Evolutionary conservation across 2,329 filamentous ascomycete species (phyloP), one percentile per base, ranked within the genome.

Genomic region (Paraphaeosphaeria minitans): DNA sequence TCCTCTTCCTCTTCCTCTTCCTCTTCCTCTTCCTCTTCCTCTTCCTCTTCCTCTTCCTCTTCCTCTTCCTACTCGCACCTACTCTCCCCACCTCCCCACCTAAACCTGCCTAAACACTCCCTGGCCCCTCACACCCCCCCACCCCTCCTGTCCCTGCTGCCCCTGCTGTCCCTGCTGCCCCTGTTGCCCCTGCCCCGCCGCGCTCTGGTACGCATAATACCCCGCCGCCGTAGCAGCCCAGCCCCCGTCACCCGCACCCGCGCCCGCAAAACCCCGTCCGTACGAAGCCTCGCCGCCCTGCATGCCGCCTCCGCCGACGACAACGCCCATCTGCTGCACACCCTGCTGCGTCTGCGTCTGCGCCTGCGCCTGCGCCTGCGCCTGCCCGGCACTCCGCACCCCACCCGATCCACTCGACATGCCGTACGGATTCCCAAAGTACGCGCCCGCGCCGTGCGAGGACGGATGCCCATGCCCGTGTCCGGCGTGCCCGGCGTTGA

Each of bases 121-220:
- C n/a, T 65, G 31, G 14, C 58, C 61, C 39, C 69, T 59, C 10
- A 61, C 59, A 3, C 63, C 49, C 16, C 54, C 61, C 72, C 72
- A 75, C 45, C 70, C 66, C 39, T 69, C 66, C 42, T 69, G 67
- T 35, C 67, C 67, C 16, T 60, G 65, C 45, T 62, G 57, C 48
- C 61, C 56, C 48, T 60, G 57, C 22, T n/a, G n/a, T n/a, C 70
- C 66, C 39, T 69, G 65, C 42, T 69, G 67, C 39, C 67, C 67
- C 16, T 60, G 65, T 42, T 62, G 57, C 48, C 61, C 56, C 48
- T 60, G 57, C 22, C 65, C 56, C 48, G 60, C 55, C 22, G 65
- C 61, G 41, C 48, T 62, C 47, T 70, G 67, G 43, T 71, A 74
- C 10, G 62, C 65, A 45, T 72, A 73, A 37, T 69, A 73, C 35